Conservation (phyloP, 176 grass and related monocot genomes). For the Areca catechu region DNA sequence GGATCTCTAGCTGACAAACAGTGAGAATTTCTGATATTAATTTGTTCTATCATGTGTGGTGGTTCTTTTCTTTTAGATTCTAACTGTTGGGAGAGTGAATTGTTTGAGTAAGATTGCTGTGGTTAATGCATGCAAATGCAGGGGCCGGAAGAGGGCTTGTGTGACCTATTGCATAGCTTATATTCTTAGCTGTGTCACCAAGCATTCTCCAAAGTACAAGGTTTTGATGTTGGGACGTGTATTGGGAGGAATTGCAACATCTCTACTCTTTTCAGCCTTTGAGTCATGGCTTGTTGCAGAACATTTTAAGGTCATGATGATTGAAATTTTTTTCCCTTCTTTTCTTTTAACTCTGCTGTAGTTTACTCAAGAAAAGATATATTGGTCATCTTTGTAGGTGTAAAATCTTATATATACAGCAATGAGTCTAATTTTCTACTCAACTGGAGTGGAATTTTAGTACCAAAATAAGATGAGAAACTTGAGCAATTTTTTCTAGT, state of each 20-base stretch:
- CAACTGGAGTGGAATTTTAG: too few species aligned
- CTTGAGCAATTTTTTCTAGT: too few species aligned
- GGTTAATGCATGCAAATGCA: constrained; percentile 8
- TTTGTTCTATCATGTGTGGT: background rate
- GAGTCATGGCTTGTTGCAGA: constrained; percentile 97
- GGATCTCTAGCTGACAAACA: constrained; percentile 96
- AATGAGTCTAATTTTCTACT: too few species aligned
- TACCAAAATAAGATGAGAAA: too few species aligned
- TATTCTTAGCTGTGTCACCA: constrained; percentile 94
- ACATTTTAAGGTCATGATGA: constrained; percentile 73
- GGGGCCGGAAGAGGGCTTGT: constrained; percentile 89
- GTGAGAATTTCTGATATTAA: constrained; percentile 28
- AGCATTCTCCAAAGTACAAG: constrained; percentile 81
- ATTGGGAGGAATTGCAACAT: constrained; percentile 73
- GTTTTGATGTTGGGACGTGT: constrained; percentile 75
- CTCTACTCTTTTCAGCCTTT: constrained; percentile 88
- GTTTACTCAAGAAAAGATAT: too few species aligned
- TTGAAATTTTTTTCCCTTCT: background rate
- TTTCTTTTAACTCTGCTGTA: too few species aligned
- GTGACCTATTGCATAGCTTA: constrained; percentile 86
- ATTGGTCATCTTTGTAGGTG: too few species aligned
- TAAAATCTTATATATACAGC: too few species aligned
- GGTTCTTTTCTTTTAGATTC: too few species aligned
- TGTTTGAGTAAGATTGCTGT: background rate
- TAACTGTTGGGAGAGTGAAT: background rate